Evolutionary conservation across 2,329 filamentous ascomycete genomes (phyloP), one percentile per base, ranked within the genome.

Genomic region (Colletotrichum spinosum): DNA sequence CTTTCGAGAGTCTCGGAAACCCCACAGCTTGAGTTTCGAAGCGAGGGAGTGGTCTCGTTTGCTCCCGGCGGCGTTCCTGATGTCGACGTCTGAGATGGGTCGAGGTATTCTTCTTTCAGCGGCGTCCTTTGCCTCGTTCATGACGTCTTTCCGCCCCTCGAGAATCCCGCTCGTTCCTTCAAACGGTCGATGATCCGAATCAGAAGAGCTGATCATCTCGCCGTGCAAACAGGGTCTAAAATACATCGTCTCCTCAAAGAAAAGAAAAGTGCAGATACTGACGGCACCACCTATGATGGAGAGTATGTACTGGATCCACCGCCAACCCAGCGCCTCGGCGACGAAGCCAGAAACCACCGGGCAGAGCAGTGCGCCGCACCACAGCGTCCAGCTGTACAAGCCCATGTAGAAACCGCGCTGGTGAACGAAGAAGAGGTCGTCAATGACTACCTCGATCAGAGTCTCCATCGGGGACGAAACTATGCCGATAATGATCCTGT

Each of bases 181-280:
- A 2, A 25, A n/a, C 8, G 51, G 25, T 11, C 39, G 38, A 34
- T 25, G 25, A 25, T 25, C 25, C 25, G 25, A 25, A 25, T 4
- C 3, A 25, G 25, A 25, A 25, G 25, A 25, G 25, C 25, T 25
- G 25, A 33, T 53, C n/a, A 41, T 55, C 56, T 53, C 37, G 0
- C 35, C n/a, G 37, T 41, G 35, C 2, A 41, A n/a, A 39, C 35
- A 25, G 65, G 55, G 54, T 6, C 70, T 66, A 50, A 68, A 69
- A 52, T 65, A 71, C 67, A 71, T 73, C 0, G 71, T 73, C 52
- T 73, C 71, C 12, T 72, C 70, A 8, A 72, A 70, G 65, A 71
- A 68, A 49, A 73, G 69, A 13, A 70, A 71, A 0, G 69, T 70
- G 0, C 67, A 17, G 4, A 72, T 15, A 2, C 67, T 58, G 2